phyloP scores from a whole-genome alignment of 2,329 filamentous ascomycete genomes.

The Fusarium torreyae region DNA sequence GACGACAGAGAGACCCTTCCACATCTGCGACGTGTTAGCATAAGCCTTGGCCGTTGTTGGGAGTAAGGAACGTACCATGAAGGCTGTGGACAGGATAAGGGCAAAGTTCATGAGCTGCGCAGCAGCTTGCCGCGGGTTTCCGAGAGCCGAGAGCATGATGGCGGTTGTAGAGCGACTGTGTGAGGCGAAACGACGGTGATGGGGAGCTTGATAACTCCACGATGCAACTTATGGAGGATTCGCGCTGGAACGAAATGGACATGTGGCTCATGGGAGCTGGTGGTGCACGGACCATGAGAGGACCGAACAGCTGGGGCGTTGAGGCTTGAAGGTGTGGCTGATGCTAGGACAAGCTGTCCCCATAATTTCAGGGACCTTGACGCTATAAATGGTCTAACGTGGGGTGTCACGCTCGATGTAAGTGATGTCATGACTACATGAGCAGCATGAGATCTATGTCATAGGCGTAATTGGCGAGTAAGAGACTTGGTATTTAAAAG shows the following conservation, averaged over 20 bases:
- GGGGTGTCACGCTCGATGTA: slow-evolving; percentile 16
- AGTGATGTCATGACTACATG: slow-evolving; percentile 51
- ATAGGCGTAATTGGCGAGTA: slow-evolving; percentile 38
- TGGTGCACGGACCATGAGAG: slow-evolving; percentile 29
- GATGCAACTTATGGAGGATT: slow-evolving; percentile 36
- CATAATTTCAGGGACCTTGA: slow-evolving; percentile 36
- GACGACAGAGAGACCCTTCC: slow-evolving; percentile 88
- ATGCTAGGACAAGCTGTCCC: not conserved
- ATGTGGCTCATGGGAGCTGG: slow-evolving; percentile 44
- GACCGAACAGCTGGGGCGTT: slow-evolving; percentile 33
- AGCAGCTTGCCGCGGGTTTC: slow-evolving; percentile 84
- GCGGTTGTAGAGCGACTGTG: slow-evolving; percentile 2
- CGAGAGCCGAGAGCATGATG: slow-evolving; percentile 77
- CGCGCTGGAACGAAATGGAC: slow-evolving; percentile 36
- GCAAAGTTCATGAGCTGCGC: slow-evolving; percentile 91
- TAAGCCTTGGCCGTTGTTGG: not conserved
- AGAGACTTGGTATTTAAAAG: slow-evolving; percentile 38
- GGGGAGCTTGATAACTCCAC: slow-evolving; percentile 38
- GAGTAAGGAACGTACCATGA: slow-evolving; percentile 73
- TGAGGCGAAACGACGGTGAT: slow-evolving; percentile 11
- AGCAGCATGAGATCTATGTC: slow-evolving; percentile 47
- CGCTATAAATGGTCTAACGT: slow-evolving; percentile 37
- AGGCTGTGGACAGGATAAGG: slow-evolving; percentile 89
- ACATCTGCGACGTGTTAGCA: slow-evolving; percentile 67
- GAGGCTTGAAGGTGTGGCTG: slow-evolving; percentile 32